Evolutionary conservation across 148 eudicot species (phyloP).

Genomic region (Rhododendron williamsianum): DNA sequence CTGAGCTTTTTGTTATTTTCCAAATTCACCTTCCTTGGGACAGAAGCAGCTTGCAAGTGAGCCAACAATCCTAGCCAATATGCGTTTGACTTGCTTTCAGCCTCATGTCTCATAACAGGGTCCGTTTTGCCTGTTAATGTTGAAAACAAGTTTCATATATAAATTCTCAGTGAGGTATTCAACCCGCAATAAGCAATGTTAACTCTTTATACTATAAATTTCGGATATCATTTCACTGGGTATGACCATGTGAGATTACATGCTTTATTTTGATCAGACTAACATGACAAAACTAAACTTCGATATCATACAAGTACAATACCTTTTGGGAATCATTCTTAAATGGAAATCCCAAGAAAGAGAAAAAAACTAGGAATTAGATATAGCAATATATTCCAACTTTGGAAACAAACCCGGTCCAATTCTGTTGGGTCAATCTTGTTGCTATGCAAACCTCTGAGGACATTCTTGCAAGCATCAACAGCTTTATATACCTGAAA

Average conservation of each 20-base stretch:
- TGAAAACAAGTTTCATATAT: neutral
- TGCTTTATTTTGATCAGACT: neutral
- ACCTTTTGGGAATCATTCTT: neutral
- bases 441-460: conserved; percentile 81
- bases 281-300: neutral
- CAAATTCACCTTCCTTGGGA: conserved; percentile 74
- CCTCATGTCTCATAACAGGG: conserved; percentile 96
- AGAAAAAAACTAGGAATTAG: neutral
- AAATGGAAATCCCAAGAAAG: neutral
- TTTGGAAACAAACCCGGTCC: conserved; percentile 67
- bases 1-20: neutral
- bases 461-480: conserved; percentile 97
- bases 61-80: conserved; percentile 94
- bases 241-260: neutral
- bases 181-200: neutral
- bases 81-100: conserved; percentile 91
- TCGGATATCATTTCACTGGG: neutral
- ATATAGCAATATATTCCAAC: neutral
- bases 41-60: conserved; percentile 84
- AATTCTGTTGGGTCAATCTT: conserved; percentile 70
- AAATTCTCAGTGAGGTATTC: neutral
- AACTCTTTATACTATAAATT: neutral
- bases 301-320: neutral
- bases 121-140: conserved; percentile 66
- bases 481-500: conserved; percentile 91